Evolutionary conservation across 768 basidiomycete genomes (phyloP), one percentile per base, ranked within the genome.

Genomic region (Dacryopinax primogenitus): DNA sequence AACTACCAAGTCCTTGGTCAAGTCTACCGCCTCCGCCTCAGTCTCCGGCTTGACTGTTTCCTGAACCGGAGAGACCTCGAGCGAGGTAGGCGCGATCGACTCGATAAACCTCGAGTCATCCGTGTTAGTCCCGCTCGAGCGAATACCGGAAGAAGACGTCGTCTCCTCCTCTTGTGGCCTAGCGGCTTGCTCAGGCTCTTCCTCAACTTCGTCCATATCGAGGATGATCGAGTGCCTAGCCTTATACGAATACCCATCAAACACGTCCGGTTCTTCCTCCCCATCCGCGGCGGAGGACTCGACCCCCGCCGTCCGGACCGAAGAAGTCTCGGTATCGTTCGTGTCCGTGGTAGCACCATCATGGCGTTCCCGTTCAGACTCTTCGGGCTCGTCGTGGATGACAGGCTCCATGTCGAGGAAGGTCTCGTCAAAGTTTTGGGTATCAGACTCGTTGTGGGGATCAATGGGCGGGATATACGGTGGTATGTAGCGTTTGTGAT

Each of bases 401-500:
- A 90, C 86, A 26, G 93, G 91, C 69, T 88, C 87, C 90, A 98
- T 95, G 72, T 90, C 90, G 66, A 98, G 82, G 84, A 96, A 98
- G 39, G 90, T 86, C 68, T 94, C 90, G 75, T 98, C 95, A 75
- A 98, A 99, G 77, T 98, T 97, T 74, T 91, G 90, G 69, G 91
- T 94, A 82, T 99, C 96, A 71, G 86, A 86, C 67, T 93, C 93
- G 76, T 95, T 91, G 44, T 84, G 83, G 23, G 90, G 88, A 73
- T 94, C 90, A 72, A 92, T 90, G 33, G 88, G 88, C 16, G 91
- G 92, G 72, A 92, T 91, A 80, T 93, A 92, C 44, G 91, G 91
- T 77, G 92, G 92, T 79, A 89, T 93, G 80, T 92, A 92, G 68
- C 87, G 88, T 78, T 93, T 93, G 76, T 90, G 87, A 77, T 90